Base-by-base conservation (phyloP, 352 stramenopile species). In the Thalassiosira mediterranea region DNA sequence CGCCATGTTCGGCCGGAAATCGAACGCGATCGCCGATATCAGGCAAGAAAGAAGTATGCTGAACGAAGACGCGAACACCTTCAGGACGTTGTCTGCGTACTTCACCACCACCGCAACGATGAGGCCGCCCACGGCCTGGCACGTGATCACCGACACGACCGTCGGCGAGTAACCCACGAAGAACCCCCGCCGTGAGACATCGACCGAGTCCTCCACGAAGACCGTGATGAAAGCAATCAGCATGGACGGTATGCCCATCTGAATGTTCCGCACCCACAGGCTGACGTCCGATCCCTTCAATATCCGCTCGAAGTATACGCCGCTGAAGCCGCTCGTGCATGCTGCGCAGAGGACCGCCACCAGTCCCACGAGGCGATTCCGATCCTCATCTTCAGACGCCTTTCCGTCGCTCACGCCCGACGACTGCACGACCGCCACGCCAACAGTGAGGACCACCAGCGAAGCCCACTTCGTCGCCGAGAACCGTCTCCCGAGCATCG, bases 21-120 rank as follows among this genome's bases (percentile, higher is more conserved):
- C 90, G 74, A 97, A 97, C 10, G 96, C 78, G 13, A 96, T 69
- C 1, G 83, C 80, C 25, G 86, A 95, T 49, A 96, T 72, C 23
- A 95, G 75, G 68, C 87, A 95, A 5, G 89, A 93, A 8, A 94
- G 76, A 32, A 97, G 60, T 49, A 97, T 97, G 40, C 87, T 95
- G 44, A 97, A 91, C 8, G 90, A 94, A 1, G 91, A 94, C 5
- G 93, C 95, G 83, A 97, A 97, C 15, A 92, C 91, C 72, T 98
- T 98, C 60, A 97, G 74, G 8, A 98, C 96, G 77, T 97, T 97
- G 79, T 97, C 94, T 2, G 95, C 94, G 73, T 98, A 97, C 75
- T 97, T 97, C 4, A 97, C 86, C 0, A 98, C 94, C 8, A 96
- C 88, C 15, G 93, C 94, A 17, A 98, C 93, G 46, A 97, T 92